A percentile compares a stretch with the other conserved stretches of the same genome.
These are phyloP conservation scores for Galerina sulciceps DNA, from an alignment of 768 basidiomycete genomes.

Conservation along the genomic window DNA sequence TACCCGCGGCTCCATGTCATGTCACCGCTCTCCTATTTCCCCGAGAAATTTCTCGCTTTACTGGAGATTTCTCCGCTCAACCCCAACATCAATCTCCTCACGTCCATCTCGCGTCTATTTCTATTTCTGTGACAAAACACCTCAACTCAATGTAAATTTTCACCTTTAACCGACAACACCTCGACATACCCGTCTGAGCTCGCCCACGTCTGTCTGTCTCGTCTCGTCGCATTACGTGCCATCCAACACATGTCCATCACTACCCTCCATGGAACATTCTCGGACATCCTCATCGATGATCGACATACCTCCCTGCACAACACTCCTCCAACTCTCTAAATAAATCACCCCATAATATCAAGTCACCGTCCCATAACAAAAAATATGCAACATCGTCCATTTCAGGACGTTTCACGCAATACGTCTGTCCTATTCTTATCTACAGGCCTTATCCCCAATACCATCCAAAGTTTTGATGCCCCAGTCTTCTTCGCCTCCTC, in stretches of 20 bases:
- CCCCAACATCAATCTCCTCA: neutral
- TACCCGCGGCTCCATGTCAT: neutral
- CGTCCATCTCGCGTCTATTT: slow-evolving; percentile 3
- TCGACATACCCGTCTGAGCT: neutral
- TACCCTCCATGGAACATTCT: neutral
- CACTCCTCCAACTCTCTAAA: neutral
- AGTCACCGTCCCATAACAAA: too few species aligned
- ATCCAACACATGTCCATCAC: neutral
- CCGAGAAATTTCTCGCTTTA: neutral
- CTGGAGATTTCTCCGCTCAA: neutral
- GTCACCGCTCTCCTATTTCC: neutral
- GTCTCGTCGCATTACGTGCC: too few species aligned
- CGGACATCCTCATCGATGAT: slow-evolving; percentile 4
- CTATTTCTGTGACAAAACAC: neutral
- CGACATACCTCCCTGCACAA: neutral
- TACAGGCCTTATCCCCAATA: neutral
- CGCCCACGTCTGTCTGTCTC: neutral
- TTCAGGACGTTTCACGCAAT: too few species aligned
- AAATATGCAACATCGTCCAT: too few species aligned
- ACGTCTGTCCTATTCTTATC: too few species aligned
- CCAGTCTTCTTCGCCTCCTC: neutral
- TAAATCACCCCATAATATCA: too few species aligned
- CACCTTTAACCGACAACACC: neutral
- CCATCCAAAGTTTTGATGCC: neutral
- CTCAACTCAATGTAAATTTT: neutral